phyloP scores from a whole-genome alignment of 164 flowering plant species.

The Umbilicus rupestris region DNA sequence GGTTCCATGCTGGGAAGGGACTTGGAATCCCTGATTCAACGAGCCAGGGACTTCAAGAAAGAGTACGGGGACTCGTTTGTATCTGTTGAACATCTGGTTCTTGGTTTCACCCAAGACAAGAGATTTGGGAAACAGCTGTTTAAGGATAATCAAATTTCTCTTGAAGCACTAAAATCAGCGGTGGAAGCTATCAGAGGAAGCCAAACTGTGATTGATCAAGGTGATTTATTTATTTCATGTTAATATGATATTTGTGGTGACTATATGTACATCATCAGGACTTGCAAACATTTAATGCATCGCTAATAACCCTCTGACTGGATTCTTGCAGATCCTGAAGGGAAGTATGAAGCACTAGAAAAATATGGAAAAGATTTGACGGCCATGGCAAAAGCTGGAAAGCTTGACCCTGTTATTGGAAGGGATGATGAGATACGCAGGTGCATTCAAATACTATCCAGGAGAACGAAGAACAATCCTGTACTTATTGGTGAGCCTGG shows the following conservation, averaged over 20 bases:
- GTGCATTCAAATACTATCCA: conserved; percentile 91
- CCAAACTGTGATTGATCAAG: conserved; percentile 90
- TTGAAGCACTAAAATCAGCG: conserved; percentile 47
- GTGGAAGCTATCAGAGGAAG: conserved; percentile 77
- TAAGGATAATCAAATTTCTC: conserved; percentile 67
- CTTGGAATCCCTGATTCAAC: conserved; percentile 72
- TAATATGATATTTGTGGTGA: neutral
- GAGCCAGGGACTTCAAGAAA: conserved; percentile 77
- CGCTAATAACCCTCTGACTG: conserved; percentile 1
- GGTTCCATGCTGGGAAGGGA: conserved; percentile 96
- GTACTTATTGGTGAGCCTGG: conserved; percentile 99
- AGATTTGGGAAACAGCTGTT: conserved; percentile 89
- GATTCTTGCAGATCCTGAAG: conserved; percentile 73
- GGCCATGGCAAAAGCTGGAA: conserved; percentile 89
- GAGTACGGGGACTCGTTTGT: conserved; percentile 85
- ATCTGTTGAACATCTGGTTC: conserved; percentile 92
- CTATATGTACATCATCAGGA: neutral
- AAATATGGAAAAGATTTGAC: conserved; percentile 96
- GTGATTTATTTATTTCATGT: conserved; percentile 21
- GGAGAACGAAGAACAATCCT: conserved; percentile 98
- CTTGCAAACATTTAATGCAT: neutral
- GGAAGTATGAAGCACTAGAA: conserved; percentile 85
- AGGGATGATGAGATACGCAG: conserved; percentile 96
- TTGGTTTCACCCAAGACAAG: conserved; percentile 63
- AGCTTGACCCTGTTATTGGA: conserved; percentile 96